Conservation (phyloP, 164 flowering plant species). For the Houttuynia cordata region DNA sequence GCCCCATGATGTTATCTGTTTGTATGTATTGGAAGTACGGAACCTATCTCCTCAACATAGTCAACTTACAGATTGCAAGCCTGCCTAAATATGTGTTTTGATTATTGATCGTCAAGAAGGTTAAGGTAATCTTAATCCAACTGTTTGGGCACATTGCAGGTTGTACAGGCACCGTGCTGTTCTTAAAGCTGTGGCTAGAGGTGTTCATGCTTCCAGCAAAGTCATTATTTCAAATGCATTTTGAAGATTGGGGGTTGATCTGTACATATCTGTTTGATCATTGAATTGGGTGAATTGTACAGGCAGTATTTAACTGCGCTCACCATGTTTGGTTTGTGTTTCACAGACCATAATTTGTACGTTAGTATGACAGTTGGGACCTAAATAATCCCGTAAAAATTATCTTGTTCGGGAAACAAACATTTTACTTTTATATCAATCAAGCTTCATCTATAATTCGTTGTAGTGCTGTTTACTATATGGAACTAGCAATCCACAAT, state of each 20-base stretch:
- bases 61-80: too few species aligned
- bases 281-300: background rate
- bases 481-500: too few species aligned
- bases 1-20: too few species aligned
- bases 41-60: too few species aligned
- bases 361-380: background rate
- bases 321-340: background rate
- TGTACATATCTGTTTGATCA: background rate
- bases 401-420: background rate
- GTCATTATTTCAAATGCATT: slow-evolving; percentile 38
- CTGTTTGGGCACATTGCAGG: slow-evolving; percentile 27
- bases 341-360: background rate
- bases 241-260: slow-evolving; percentile 12
- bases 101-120: background rate
- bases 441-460: too few species aligned
- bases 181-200: slow-evolving; percentile 51
- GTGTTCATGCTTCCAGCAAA: slow-evolving; percentile 53
- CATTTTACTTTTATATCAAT: too few species aligned
- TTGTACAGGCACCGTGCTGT: slow-evolving; percentile 45
- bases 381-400: too few species aligned
- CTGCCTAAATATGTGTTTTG: too few species aligned
- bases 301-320: background rate
- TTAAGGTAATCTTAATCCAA: background rate
- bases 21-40: too few species aligned
- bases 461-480: too few species aligned